A percentile compares a stretch with the other conserved stretches of the same genome.
These are phyloP conservation scores for Capsella rubella DNA, from an alignment of 441 rosid genomes.

Conservation along the genomic window DNA sequence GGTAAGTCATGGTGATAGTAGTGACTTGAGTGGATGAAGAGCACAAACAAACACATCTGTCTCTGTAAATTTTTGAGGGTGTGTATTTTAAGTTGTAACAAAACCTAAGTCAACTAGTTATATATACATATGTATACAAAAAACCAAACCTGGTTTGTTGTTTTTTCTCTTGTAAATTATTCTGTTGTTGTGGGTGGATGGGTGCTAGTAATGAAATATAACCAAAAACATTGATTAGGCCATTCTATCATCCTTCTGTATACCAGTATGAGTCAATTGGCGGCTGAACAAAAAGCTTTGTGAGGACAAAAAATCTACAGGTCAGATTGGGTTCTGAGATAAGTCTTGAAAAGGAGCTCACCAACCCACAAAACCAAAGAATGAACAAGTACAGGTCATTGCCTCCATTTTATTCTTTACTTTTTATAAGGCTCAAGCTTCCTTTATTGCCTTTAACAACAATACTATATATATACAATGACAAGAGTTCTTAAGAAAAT, in stretches of 20 bases:
- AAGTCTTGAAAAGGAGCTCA: constrained; percentile 31
- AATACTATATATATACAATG: no score
- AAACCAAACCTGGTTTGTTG: constrained; percentile 34
- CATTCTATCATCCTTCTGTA: constrained; percentile 8
- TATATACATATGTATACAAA: constrained; percentile 32
- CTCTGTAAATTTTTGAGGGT: constrained; percentile 43
- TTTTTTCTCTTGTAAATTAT: constrained; percentile 28
- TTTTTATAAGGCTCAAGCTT: constrained; percentile 24
- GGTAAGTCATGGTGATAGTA: constrained; percentile 13
- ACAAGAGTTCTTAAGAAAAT: no score
- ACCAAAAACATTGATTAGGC: constrained; percentile 31
- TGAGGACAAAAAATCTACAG: constrained; percentile 35
- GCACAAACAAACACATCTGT: constrained; percentile 31
- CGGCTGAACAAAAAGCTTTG: constrained; percentile 31
- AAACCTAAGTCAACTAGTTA: constrained; percentile 34
- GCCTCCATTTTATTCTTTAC: constrained; percentile 30
- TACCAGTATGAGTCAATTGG: constrained; percentile 26
- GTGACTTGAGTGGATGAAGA: constrained; percentile 35
- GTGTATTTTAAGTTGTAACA: constrained; percentile 42
- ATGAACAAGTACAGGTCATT: constrained; percentile 42
- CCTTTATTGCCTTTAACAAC: constrained; percentile 16
- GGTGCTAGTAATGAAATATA: constrained; percentile 25
- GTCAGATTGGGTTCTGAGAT: constrained; percentile 41
- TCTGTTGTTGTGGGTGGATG: constrained; percentile 25
- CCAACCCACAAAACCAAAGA: constrained; percentile 43